Percentiles rank a stretch among this genome's conserved stretches.
Conservation (phyloP, 177 flowering plant species). For the Tripterygium wilfordii region DNA sequence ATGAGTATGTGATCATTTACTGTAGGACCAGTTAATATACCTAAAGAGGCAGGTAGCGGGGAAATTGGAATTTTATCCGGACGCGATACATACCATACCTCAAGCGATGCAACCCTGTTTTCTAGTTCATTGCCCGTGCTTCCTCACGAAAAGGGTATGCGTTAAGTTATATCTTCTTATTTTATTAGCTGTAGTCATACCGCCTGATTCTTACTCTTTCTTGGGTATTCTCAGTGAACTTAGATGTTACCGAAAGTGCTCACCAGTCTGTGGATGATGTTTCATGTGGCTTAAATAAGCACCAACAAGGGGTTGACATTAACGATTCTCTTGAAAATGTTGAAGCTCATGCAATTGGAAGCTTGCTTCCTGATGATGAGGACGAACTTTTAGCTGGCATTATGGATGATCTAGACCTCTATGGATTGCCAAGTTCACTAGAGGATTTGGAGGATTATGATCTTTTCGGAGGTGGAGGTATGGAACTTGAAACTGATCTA, state of each 20-base stretch:
- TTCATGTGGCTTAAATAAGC: slow-evolving; percentile 24
- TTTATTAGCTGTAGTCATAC: not conserved
- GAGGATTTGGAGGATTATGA: slow-evolving; percentile 75
- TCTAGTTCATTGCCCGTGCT: slow-evolving; percentile 77
- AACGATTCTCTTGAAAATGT: slow-evolving; percentile 30
- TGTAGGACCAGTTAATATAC: slow-evolving; percentile 22
- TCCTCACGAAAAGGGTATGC: slow-evolving; percentile 61
- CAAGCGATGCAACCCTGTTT: slow-evolving; percentile 59
- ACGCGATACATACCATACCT: slow-evolving; percentile 33
- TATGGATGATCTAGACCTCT: slow-evolving; percentile 65
- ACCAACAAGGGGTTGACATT: slow-evolving; percentile 24
- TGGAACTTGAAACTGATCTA: slow-evolving; percentile 66
- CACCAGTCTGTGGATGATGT: slow-evolving; percentile 37
- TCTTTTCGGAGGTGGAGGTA: slow-evolving; percentile 72
- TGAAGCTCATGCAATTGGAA: slow-evolving; percentile 37
- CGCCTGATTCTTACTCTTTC: slow-evolving; percentile 7
- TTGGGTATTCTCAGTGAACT: slow-evolving; percentile 37
- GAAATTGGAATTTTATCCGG: slow-evolving; percentile 45
- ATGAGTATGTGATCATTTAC: not conserved
- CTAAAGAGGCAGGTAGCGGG: slow-evolving; percentile 28
- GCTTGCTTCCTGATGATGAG: slow-evolving; percentile 74
- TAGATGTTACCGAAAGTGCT: slow-evolving; percentile 22
- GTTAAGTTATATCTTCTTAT: too few species aligned
- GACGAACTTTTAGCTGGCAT: slow-evolving; percentile 77
- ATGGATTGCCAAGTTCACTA: slow-evolving; percentile 46